Evolutionary conservation across 176 grass and related monocot genomes (phyloP), one percentile per base, ranked within the genome.

Genomic region (Oryza glaberrima): DNA sequence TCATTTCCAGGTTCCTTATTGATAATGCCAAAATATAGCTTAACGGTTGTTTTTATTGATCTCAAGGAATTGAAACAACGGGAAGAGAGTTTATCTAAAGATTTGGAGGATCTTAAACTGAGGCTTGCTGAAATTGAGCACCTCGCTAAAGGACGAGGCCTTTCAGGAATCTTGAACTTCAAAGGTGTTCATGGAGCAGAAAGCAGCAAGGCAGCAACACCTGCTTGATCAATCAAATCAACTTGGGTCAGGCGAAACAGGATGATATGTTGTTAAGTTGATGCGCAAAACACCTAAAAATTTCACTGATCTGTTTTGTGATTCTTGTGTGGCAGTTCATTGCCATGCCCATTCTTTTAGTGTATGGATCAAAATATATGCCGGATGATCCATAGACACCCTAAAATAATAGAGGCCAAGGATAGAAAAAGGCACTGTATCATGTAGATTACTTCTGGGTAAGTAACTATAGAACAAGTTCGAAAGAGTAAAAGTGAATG

Each of bases 121-220:
- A 96, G 91, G 80, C 83, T 96, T 3, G 47, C 23, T 77, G 88
- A 96, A 82, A 93, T 96, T 51, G 94, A 96, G 82, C 74, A 41
- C 67, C 91, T 93, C 15, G 91, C 91, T 17, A 87, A 86, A 81
- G 84, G 86, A 36, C 91, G 84, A 68, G 94, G 94, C 38, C 81
- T 96, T 77, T 73, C 91, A 77, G 94, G 94, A 72, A 90, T 96
- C 52, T 69, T 96, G 77, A 91, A 91, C 82, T 83, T 96, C 9
- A 92, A 90, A 79, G 78, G 76, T 25, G 76, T 89, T 64, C 64
- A 84, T 41, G 82, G 45, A 79, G 15, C 61, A 13, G 83, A 89
- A 60, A 76, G 54, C 9, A 11, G 68, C 74, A 84, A 90, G 75
- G 81, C 88, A 85, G 76, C 85, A 70, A 75, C 82, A 52, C 72